Evolutionary conservation across 768 basidiomycete species (phyloP), one percentile per base, ranked within the genome.

Genomic region (Calocera cornea): DNA sequence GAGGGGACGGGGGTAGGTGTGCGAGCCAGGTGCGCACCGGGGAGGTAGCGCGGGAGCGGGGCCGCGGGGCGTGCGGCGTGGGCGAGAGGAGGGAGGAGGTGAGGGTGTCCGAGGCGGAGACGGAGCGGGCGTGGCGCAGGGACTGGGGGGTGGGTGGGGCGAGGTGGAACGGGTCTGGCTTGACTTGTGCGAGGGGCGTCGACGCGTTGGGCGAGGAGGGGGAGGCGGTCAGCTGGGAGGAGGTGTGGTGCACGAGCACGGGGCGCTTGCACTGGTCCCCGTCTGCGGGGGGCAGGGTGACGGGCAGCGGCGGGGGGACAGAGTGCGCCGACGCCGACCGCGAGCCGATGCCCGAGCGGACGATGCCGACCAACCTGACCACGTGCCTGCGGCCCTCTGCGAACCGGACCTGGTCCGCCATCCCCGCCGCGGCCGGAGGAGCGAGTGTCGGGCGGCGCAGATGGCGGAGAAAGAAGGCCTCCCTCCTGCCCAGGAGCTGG

Each of bases 401-500:
- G 67, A 65, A 44, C 36, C 38, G 1, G 33, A 10, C 5, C 44
- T 27, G 38, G 71, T 67, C n/a, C 65, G 63, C 2, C 68, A 68
- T n/a, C n/a, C n/a, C n/a, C n/a, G n/a, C n/a, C n/a, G n/a, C n/a
- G n/a, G n/a, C n/a, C n/a, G n/a, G n/a, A 34, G 31, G 11, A 29
- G 47, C 66, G 19, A 60, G 50, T 1, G 1, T 38, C 10, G 22
- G 64, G 12, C 49, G 66, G n/a, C 71, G 67, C 44, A 76, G 67
- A 24, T 74, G 71, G 65, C 73, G 71, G 36, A 79, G 72, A 69
- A 78, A 77, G 71, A 76, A 76, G 1, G 76, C 78, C 69, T 79
- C 79, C 65, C 75, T 72, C 19, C 77, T 65, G 0, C 78, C 78
- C 68, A 77, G 72, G 7, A 74, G 71, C 65, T 79, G 76, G 11